phyloP scores from a whole-genome alignment of 306 rosid species.

The Sophora flavescens region DNA sequence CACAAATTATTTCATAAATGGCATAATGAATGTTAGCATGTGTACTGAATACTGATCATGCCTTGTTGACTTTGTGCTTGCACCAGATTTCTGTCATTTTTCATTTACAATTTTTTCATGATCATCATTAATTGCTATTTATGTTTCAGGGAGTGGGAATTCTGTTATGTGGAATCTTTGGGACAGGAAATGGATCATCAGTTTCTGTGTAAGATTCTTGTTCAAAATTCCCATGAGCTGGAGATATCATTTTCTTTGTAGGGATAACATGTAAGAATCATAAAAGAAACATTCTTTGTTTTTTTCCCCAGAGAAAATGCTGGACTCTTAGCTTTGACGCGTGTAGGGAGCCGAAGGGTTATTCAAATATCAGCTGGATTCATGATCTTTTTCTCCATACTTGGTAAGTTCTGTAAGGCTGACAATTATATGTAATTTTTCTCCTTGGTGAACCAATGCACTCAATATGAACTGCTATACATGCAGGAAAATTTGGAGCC shows the following conservation, averaged over 20 bases:
- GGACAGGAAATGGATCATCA: conserved; percentile 87
- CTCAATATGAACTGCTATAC: conserved; percentile 18
- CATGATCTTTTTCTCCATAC: conserved; percentile 96
- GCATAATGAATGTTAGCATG: not conserved
- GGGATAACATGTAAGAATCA: not conserved
- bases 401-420: conserved; percentile 56
- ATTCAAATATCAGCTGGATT: conserved; percentile 92
- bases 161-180: conserved; percentile 81
- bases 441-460: conserved; percentile 22
- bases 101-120: not conserved
- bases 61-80: conserved; percentile 17
- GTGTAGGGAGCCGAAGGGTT: conserved; percentile 94
- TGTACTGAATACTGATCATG: not conserved
- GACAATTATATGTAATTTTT: conserved; percentile 8
- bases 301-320: conserved; percentile 73
- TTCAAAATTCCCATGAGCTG: conserved; percentile 37
- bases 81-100: conserved; percentile 25
- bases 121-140: conserved; percentile 3
- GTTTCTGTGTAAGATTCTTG: conserved; percentile 82
- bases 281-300: conserved; percentile 28
- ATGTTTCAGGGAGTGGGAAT: conserved; percentile 81
- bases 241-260: conserved; percentile 23
- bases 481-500: conserved; percentile 94
- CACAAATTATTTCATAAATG: not conserved
- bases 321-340: conserved; percentile 88